Base-by-base conservation (phyloP, 768 basidiomycete species). In the Pleurotus giganteus region DNA sequence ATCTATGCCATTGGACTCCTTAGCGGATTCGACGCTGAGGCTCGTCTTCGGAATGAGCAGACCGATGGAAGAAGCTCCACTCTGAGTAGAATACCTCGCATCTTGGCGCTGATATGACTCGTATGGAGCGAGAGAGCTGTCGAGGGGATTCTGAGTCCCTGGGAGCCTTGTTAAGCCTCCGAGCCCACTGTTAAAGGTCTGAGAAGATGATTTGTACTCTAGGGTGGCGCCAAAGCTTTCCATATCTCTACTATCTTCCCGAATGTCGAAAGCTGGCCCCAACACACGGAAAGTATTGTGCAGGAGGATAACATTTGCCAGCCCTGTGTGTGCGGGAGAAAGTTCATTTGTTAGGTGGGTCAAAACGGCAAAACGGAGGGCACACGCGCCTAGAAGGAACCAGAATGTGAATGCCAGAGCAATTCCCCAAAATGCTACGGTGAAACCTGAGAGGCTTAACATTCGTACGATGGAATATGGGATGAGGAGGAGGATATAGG, bases 281-380 rank as follows among this genome's bases (percentile, higher is more conserved):
- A 91, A 69, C 47, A 87, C 75, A 8, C 82, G 79, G 63, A 88
- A 80, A 8, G 84, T 88, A 63, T 86, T 88, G 71, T 78, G 82
- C 26, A 89, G 74, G n/a, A 90, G 71, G 7, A 77, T 55, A 24
- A 86, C 85, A 61, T 90, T 85, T 21, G 81, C 80, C 24, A 84
- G 60, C 39, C 86, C 89, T 91, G 56, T 4, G 19, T 7, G 39
- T 41, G 39, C 7, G 39, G 7, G 31, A 32, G 13, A 41, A 17
- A 41, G 8, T 41, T n/a, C n/a, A 45, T 23, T 47, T 44, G 44
- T 12, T 26, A 31, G 2, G 13, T 13, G 47, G 3, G 21, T 64
- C 36, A 29, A 27, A 2, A 21, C 21, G 1, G 2, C 15, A 23
- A 19, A 42, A 32, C 24, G 23, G 2, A 12, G 19, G 24, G 52